These are phyloP conservation scores for Penicillium daleae DNA, from an alignment of 495 filamentous ascomycete genomes.

Conservation along the genomic window DNA sequence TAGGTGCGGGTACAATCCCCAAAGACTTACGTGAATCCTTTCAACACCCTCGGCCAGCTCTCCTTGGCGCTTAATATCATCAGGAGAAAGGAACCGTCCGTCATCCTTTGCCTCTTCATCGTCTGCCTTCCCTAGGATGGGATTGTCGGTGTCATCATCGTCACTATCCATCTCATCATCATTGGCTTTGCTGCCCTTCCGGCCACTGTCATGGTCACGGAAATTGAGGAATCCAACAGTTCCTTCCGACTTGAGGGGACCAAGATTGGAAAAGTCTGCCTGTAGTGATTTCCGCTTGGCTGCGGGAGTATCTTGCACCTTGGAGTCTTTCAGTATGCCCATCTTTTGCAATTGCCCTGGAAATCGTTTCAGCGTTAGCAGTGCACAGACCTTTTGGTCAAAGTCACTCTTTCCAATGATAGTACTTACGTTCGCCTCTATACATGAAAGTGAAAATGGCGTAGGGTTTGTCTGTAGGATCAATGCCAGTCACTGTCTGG, in stretches of 20 bases:
- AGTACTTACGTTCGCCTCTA: slow-evolving; percentile 82
- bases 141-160: slow-evolving; percentile 61
- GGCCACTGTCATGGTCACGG: slow-evolving; percentile 66
- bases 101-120: slow-evolving; percentile 75
- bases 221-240: slow-evolving; percentile 91
- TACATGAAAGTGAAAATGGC: slow-evolving; percentile 98
- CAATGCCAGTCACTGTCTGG: slow-evolving; percentile 98
- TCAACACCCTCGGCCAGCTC: slow-evolving; percentile 90
- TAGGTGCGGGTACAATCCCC: neutral
- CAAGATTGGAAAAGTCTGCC: slow-evolving; percentile 81
- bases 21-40: slow-evolving; percentile 81
- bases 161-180: slow-evolving; percentile 66
- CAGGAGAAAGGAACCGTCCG: slow-evolving; percentile 62
- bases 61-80: slow-evolving; percentile 81
- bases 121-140: slow-evolving; percentile 63
- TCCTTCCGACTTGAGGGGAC: slow-evolving; percentile 77
- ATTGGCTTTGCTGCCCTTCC: slow-evolving; percentile 51
- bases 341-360: slow-evolving; percentile 91
- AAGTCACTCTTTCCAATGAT: neutral
- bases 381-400: slow-evolving; percentile 10
- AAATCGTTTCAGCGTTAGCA: slow-evolving; percentile 30
- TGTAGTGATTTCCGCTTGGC: slow-evolving; percentile 76
- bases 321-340: slow-evolving; percentile 73
- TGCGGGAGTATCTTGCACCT: slow-evolving; percentile 59
- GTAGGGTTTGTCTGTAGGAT: slow-evolving; percentile 92